Base-by-base conservation (phyloP, 176 grass and related monocot genomes). In the Hordeum marinum region DNA sequence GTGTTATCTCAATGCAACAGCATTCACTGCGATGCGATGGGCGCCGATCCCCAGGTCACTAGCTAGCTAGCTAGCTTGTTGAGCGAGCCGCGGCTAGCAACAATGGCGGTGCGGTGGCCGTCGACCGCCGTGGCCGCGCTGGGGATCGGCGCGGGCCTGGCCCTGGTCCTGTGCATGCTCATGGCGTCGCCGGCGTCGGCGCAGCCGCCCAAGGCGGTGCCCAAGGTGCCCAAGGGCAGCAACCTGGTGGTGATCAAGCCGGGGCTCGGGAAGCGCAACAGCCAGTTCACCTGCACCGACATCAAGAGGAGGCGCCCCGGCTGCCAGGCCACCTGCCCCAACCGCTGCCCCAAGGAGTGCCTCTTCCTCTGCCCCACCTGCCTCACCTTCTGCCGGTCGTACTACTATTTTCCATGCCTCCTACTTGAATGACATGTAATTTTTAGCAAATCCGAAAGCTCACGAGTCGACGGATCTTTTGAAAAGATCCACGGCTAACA, bases 371-470 rank as follows among this genome's bases (percentile, higher is more conserved):
- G 93, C 85, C 87, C 85, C 0, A 62, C 80, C 48, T 95, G 93
- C 90, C 74, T 87, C 76, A 90, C 90, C 48, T 87, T 83, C 81
- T 95, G 93, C 88, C 50, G 92, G n/a, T n/a, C n/a, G n/a, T n/a
- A n/a, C n/a, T n/a, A n/a, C n/a, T n/a, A n/a, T n/a, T n/a, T n/a
- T n/a, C n/a, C n/a, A n/a, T n/a, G n/a, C n/a, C n/a, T n/a, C n/a
- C n/a, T n/a, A n/a, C n/a, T n/a, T n/a, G n/a, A n/a, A n/a, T n/a
- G n/a, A n/a, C n/a, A n/a, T n/a, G n/a, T n/a, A n/a, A n/a, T n/a
- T n/a, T n/a, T n/a, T n/a, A n/a, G n/a, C n/a, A n/a, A n/a, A n/a
- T n/a, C n/a, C n/a, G n/a, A n/a, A n/a, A n/a, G n/a, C n/a, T n/a
- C n/a, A 3, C 31, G 31, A 32, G 31, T 1, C 3, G 31, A 3